These are phyloP conservation scores for Adansonia gregorii DNA, from an alignment of 441 rosid species.

Conservation along the genomic window DNA sequence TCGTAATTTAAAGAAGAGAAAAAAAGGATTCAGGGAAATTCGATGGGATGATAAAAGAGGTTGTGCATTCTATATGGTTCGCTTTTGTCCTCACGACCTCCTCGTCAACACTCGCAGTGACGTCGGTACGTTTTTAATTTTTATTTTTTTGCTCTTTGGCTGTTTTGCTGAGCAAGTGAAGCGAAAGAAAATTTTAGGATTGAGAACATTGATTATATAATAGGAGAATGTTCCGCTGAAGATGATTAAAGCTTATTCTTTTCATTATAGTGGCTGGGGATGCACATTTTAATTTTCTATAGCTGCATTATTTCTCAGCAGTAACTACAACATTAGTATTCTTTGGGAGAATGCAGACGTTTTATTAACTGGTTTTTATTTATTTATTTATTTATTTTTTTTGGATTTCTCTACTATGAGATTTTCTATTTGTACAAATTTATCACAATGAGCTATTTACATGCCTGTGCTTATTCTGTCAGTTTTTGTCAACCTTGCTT, in stretches of 20 bases:
- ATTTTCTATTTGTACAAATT: background rate
- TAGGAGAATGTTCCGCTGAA: background rate
- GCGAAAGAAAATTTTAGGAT: background rate
- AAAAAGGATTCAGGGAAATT: conserved; percentile 76
- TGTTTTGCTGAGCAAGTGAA: conserved; percentile 10
- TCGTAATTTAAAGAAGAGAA: conserved; percentile 92
- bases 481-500: conserved; percentile 5
- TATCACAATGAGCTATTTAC: background rate
- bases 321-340: background rate
- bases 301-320: conserved; percentile 10
- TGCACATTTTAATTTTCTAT: background rate
- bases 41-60: conserved; percentile 96
- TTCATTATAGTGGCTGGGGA: background rate
- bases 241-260: conserved; percentile 5
- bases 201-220: background rate
- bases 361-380: conserved; percentile 3
- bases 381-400: background rate
- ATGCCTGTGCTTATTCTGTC: conserved; percentile 9
- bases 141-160: background rate
- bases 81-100: conserved; percentile 98
- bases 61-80: conserved; percentile 93
- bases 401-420: background rate
- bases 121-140: conserved; percentile 64
- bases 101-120: conserved; percentile 97
- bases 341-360: background rate